Percentiles rank a stretch among this genome's conserved stretches.
These are phyloP conservation scores for Tuber indicum DNA, from an alignment of 495 filamentous ascomycete species.

Conservation along the genomic window DNA sequence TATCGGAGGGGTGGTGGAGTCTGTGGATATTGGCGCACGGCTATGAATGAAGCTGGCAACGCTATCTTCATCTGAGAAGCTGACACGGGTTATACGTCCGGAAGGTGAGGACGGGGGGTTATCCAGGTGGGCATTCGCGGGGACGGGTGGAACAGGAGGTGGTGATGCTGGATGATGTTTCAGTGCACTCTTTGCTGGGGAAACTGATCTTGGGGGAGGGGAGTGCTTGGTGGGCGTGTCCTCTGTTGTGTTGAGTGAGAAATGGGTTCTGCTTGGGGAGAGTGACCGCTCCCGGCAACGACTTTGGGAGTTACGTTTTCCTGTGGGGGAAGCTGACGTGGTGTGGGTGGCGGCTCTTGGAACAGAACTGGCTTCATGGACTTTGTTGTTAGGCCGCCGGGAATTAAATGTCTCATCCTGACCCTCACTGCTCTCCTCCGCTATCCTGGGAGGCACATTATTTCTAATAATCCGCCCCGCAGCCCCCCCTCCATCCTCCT, in stretches of 20 bases:
- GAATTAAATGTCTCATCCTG: constrained; percentile 16
- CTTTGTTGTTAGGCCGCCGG: neutral
- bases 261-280: constrained; percentile 8
- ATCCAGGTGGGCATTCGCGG: neutral
- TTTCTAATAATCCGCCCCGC: neutral
- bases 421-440: constrained; percentile 13
- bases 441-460: neutral
- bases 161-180: constrained; percentile 16
- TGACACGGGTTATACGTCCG: constrained; percentile 17
- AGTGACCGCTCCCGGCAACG: neutral
- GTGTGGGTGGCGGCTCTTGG: neutral
- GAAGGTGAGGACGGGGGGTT: constrained; percentile 5
- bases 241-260: neutral
- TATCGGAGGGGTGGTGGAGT: neutral
- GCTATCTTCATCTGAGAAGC: constrained; percentile 36
- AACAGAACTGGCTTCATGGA: neutral
- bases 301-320: neutral
- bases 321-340: neutral
- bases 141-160: neutral
- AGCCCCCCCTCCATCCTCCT: constrained; percentile 14
- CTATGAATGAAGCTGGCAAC: constrained; percentile 16
- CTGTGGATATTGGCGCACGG: constrained; percentile 4
- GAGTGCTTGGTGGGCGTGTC: constrained; percentile 13
- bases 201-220: constrained; percentile 30
- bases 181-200: constrained; percentile 30